A percentile compares a stretch with the other conserved stretches of the same genome.
phyloP scores from a whole-genome alignment of 2,329 filamentous ascomycete genomes.

The Arthrobotrys megalospora region DNA sequence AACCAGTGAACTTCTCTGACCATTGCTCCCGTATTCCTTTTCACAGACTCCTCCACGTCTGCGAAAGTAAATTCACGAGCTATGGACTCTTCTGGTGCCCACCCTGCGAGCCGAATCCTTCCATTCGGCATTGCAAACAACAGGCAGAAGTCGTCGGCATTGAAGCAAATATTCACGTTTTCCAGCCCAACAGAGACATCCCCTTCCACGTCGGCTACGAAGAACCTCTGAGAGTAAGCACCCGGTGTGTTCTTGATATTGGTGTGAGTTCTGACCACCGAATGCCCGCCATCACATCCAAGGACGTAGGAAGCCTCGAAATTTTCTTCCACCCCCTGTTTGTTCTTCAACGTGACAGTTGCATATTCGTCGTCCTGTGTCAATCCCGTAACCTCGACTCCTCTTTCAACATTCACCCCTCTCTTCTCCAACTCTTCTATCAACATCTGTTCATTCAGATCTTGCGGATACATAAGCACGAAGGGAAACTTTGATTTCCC shows the following conservation, averaged over 20 bases:
- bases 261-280: conserved; percentile 69
- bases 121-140: conserved; percentile 65
- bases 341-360: conserved; percentile 63
- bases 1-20: conserved; percentile 66
- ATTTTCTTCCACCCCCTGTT: conserved; percentile 62
- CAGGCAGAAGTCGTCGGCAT: conserved; percentile 66
- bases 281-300: conserved; percentile 72
- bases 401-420: conserved; percentile 64
- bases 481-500: conserved; percentile 66
- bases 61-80: conserved; percentile 65
- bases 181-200: conserved; percentile 65
- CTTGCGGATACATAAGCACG: conserved; percentile 66
- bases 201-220: conserved; percentile 69
- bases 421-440: conserved; percentile 64
- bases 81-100: conserved; percentile 61
- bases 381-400: conserved; percentile 65
- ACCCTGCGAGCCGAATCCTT: conserved; percentile 65
- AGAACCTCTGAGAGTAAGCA: conserved; percentile 69
- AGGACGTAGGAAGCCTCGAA: conserved; percentile 69
- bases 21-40: conserved; percentile 61
- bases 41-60: conserved; percentile 64
- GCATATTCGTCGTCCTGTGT: conserved; percentile 65
- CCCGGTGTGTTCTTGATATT: conserved; percentile 68
- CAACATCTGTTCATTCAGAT: conserved; percentile 66
- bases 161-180: conserved; percentile 66